These are phyloP conservation scores for Candida sithepensis DNA, from an alignment of 805 yeast genomes.

Conservation along the genomic window DNA sequence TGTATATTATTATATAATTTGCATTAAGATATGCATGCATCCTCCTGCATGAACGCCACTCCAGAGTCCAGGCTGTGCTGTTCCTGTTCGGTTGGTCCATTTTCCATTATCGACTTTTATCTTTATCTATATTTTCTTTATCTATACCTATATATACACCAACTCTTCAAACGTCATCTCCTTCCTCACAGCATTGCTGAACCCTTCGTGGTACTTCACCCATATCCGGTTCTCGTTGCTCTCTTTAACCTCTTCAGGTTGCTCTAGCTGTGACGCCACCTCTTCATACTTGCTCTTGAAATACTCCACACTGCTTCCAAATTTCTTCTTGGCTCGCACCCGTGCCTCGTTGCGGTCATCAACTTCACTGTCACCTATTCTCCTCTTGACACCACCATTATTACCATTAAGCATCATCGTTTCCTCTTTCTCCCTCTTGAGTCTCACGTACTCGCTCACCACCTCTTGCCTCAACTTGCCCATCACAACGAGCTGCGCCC, in stretches of 20 bases:
- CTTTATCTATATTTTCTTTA: too few relatives aligned
- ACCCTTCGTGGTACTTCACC: slow-evolving; percentile 93
- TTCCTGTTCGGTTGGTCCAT: too few relatives aligned
- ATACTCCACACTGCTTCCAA: slow-evolving; percentile 31
- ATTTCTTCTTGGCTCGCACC: slow-evolving; percentile 10
- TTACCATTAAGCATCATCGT: not conserved
- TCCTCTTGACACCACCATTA: slow-evolving; percentile 2
- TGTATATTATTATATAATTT: too few relatives aligned
- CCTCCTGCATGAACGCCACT: too few relatives aligned
- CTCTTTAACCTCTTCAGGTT: not conserved
- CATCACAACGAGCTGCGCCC: slow-evolving; percentile 2
- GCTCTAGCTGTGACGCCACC: slow-evolving; percentile 11
- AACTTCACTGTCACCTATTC: slow-evolving; percentile 7
- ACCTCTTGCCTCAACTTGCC: not conserved
- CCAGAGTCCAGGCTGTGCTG: too few relatives aligned
- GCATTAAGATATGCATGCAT: too few relatives aligned
- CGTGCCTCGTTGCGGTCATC: slow-evolving; percentile 13
- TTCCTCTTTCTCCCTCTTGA: not conserved
- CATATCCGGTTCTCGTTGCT: slow-evolving; percentile 45
- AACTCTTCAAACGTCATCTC: slow-evolving; percentile 74
- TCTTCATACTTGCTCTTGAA: slow-evolving; percentile 41
- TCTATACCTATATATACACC: slow-evolving; percentile 32
- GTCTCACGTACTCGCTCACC: not conserved
- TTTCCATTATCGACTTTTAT: too few relatives aligned
- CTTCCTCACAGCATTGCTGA: slow-evolving; percentile 85